These are phyloP conservation scores for Lichtheimia hyalospora DNA, from an alignment of 371 early-diverging fungal genomes.

Conservation along the genomic window DNA sequence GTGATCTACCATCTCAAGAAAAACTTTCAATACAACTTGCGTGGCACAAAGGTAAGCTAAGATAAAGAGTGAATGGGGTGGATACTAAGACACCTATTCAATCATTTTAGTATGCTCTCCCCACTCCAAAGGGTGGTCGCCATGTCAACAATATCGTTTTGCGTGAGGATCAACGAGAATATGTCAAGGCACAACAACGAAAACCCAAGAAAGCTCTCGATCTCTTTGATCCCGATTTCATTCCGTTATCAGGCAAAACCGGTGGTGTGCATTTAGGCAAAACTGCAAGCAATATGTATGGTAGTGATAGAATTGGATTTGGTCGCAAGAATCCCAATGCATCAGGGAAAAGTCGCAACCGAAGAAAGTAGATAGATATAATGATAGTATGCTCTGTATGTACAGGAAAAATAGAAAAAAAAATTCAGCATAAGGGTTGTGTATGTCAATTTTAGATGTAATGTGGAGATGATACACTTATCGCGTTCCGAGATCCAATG, in stretches of 20 bases:
- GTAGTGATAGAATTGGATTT: conserved; percentile 77
- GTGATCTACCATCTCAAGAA: conserved; percentile 83
- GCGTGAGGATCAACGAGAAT: conserved; percentile 92
- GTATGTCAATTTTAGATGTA: no score
- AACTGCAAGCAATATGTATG: conserved; percentile 51
- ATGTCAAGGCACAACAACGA: conserved; percentile 57
- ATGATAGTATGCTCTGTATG: no score
- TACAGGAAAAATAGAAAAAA: no score
- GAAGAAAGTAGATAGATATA: conserved; percentile 12
- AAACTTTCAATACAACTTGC: conserved; percentile 87
- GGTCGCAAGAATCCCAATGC: conserved; percentile 90
- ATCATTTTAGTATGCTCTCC: conserved; percentile 72
- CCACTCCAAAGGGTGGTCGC: conserved; percentile 82
- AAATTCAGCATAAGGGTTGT: no score
- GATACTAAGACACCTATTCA: neutral
- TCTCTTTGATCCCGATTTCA: conserved; percentile 79
- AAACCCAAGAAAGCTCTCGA: conserved; percentile 58
- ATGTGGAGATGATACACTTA: no score
- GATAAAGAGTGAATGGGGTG: neutral
- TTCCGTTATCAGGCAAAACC: conserved; percentile 63
- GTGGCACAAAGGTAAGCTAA: conserved; percentile 76
- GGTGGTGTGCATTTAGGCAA: conserved; percentile 32
- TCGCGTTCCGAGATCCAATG: no score
- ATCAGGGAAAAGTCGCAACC: conserved; percentile 3
- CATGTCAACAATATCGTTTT: conserved; percentile 78